Conservation (phyloP, 805 yeast species). For the Cyberlindnera americana region DNA sequence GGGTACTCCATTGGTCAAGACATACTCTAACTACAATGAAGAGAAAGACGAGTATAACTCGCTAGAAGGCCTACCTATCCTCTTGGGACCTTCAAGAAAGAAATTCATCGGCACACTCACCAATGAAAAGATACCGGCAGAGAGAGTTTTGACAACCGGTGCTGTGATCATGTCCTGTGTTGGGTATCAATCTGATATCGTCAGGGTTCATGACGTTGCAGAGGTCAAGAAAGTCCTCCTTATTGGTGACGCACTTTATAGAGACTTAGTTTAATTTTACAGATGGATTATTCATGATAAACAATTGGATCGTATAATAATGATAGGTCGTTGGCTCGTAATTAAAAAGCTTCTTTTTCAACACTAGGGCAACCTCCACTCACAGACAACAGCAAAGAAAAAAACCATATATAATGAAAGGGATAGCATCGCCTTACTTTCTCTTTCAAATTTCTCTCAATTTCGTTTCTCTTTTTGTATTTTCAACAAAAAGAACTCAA, state of each 20-base stretch:
- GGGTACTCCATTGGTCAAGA: slow-evolving; percentile 43
- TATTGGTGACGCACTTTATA: slow-evolving; percentile 74
- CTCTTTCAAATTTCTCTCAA: too few species aligned
- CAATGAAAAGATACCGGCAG: slow-evolving; percentile 48
- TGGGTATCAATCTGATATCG: slow-evolving; percentile 71
- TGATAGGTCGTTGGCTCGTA: slow-evolving; percentile 5
- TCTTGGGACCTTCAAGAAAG: slow-evolving; percentile 89
- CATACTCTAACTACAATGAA: slow-evolving; percentile 40
- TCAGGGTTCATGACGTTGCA: slow-evolving; percentile 82
- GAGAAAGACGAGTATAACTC: slow-evolving; percentile 18
- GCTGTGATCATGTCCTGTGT: slow-evolving; percentile 73
- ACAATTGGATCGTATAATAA: slow-evolving; percentile 4
- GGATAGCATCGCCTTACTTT: too few species aligned
- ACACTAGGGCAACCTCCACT: slow-evolving; percentile 8
- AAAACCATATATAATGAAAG: background rate
- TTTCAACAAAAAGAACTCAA: slow-evolving; percentile 6
- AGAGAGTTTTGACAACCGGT: slow-evolving; percentile 74
- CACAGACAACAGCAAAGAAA: slow-evolving; percentile 4
- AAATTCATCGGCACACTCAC: slow-evolving; percentile 77
- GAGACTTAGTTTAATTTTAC: slow-evolving; percentile 23
- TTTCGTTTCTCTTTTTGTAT: background rate
- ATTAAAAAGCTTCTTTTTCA: background rate
- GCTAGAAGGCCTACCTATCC: slow-evolving; percentile 47
- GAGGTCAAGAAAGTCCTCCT: slow-evolving; percentile 51
- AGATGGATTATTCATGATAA: background rate